Percentiles rank a stretch among this genome's conserved stretches.
Conservation (phyloP, 192 early-diverging fungal genomes). For the Paraglomus occultum region DNA sequence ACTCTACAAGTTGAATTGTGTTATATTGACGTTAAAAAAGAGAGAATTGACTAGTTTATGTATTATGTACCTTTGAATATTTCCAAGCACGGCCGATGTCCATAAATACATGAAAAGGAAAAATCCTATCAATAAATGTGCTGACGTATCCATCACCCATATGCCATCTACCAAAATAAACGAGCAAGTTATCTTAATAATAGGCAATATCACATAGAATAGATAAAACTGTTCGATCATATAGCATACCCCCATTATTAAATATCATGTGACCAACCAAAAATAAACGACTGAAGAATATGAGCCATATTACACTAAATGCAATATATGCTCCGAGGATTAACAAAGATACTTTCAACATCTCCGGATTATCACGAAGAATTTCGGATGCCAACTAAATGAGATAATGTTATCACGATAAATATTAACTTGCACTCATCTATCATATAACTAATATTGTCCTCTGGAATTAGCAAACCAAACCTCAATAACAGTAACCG, state of each 20-base stretch:
- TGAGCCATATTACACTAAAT: conserved; percentile 65
- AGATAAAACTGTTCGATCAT: too few relatives aligned
- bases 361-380: conserved; percentile 64
- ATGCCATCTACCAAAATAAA: conserved; percentile 25
- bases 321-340: conserved; percentile 55
- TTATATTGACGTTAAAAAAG: neutral
- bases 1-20: too few relatives aligned
- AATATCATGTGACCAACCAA: conserved; percentile 47
- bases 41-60: neutral
- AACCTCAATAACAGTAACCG: conserved; percentile 57
- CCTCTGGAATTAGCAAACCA: neutral
- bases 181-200: conserved; percentile 8
- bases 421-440: too few relatives aligned
- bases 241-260: conserved; percentile 13
- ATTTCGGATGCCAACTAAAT: conserved; percentile 70
- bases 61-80: conserved; percentile 58
- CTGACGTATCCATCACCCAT: conserved; percentile 55
- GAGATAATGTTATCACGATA: too few relatives aligned
- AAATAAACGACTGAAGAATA: conserved; percentile 66
- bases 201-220: too few relatives aligned
- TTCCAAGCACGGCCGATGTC: conserved; percentile 67
- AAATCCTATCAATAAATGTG: conserved; percentile 49
- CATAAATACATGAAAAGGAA: conserved; percentile 75
- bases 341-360: conserved; percentile 61
- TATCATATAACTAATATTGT: neutral